Base-by-base conservation (phyloP, 2,329 filamentous ascomycete species). In the Pyricularia grisea region DNA sequence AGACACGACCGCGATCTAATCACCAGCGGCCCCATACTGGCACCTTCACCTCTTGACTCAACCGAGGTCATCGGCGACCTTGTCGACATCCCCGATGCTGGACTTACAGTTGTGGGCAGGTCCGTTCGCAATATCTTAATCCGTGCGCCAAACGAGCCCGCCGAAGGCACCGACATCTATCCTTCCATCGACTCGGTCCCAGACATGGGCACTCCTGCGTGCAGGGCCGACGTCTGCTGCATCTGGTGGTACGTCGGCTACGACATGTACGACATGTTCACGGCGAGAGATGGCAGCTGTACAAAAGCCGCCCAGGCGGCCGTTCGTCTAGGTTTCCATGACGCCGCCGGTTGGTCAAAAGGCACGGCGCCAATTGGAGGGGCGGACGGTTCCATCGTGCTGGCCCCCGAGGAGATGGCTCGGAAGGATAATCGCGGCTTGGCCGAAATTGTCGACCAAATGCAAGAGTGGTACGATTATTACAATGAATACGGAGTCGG, bases 321-420 rank as follows among this genome's bases (percentile, higher is more conserved):
- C 4, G 78, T 83, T 69, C 78, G 81, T 10, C 75, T 79, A 5
- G 80, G 80, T 5, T 83, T 83, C 73, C 81, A 83, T 72, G 81
- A 83, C 69, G 79, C 81, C 0, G 81, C 75, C n/a, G 76, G 77
- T 3, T 82, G 81, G 80, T 33, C 9, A 2, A 7, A 14, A n/a
- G 77, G 77, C 69, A 76, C 74, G 71, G 77, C 78, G 0, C 36
- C 74, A 20, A 77, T 75, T 68, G 81, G 81, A 27, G 81, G 81
- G 17, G 81, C 80, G 0, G 81, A 84, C 70, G 82, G 81, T 11
- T 81, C 79, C 11, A 73, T 83, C 23, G 73, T 83, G 3, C 73
- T 82, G 9, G 77, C 76, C 11, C 72, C 74, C 23, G 71, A 72
- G 17, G 81, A 83, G 73, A 73, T 80, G 4, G 58, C 65, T 2